phyloP scores from a whole-genome alignment of 495 filamentous ascomycete genomes.

The Trichocladium uniseriatum region DNA sequence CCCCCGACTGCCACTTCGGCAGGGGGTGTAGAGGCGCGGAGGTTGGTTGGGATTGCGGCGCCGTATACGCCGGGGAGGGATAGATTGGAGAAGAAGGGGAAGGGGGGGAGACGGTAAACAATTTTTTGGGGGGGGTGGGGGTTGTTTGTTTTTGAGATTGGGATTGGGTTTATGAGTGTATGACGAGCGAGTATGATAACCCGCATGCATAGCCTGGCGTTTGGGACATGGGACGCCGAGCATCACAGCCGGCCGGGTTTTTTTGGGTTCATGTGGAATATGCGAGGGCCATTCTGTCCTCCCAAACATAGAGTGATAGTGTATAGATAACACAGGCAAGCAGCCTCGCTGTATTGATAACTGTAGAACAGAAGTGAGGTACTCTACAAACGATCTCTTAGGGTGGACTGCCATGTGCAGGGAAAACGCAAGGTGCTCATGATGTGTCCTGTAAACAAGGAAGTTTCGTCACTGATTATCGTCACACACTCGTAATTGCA shows the following conservation, averaged over 20 bases:
- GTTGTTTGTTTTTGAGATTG: background rate
- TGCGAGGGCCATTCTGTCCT: too few species aligned
- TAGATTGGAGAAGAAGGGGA: constrained; percentile 47
- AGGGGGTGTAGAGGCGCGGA: too few species aligned
- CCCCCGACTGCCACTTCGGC: too few species aligned
- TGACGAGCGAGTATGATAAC: background rate
- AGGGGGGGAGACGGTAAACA: constrained; percentile 26
- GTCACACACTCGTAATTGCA: constrained; percentile 1
- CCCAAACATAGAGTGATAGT: too few species aligned
- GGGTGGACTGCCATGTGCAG: too few species aligned
- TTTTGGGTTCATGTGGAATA: too few species aligned
- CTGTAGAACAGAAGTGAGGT: too few species aligned
- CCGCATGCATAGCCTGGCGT: constrained; percentile 10
- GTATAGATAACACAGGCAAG: too few species aligned
- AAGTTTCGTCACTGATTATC: background rate
- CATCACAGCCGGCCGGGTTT: too few species aligned
- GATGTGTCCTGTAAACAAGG: background rate
- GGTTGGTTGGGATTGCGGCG: constrained; percentile 51
- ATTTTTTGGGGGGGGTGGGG: background rate
- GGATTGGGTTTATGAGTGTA: background rate
- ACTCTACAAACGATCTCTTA: too few species aligned
- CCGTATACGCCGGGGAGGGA: constrained; percentile 67
- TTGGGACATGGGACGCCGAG: background rate
- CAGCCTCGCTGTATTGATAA: too few species aligned
- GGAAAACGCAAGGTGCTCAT: too few species aligned